Conservation (phyloP, 2,329 filamentous ascomycete species). For the Venturia carpophila region DNA sequence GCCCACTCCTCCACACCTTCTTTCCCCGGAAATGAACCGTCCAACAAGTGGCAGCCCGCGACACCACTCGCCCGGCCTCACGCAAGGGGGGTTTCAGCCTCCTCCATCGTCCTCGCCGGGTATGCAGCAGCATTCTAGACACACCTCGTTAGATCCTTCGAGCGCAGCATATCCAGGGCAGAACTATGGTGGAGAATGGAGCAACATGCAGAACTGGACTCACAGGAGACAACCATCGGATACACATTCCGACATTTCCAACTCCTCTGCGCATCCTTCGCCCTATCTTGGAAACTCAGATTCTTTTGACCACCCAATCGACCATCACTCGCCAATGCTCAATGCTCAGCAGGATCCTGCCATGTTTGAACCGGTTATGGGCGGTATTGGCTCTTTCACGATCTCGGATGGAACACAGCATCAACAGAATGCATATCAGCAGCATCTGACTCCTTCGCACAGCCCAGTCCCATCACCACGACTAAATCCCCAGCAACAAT, state of each 20-base stretch:
- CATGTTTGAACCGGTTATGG: conserved; percentile 70
- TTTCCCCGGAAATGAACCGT: conserved; percentile 45
- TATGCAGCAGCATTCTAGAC: conserved; percentile 44
- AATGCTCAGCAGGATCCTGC: conserved; percentile 60
- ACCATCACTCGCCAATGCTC: conserved; percentile 73
- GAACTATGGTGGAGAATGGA: conserved; percentile 50
- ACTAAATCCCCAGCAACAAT: conserved; percentile 56
- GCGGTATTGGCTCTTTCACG: conserved; percentile 65
- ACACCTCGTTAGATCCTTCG: conserved; percentile 53
- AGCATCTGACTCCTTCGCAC: conserved; percentile 52
- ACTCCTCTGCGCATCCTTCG: conserved; percentile 67
- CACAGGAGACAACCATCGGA: conserved; percentile 85
- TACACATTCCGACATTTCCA: conserved; percentile 71
- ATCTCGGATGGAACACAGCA: conserved; percentile 53
- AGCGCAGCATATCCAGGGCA: conserved; percentile 50
- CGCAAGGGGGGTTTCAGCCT: conserved; percentile 44
- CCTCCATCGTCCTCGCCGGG: conserved; percentile 39
- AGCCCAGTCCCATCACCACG: conserved; percentile 65
- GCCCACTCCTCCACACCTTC: conserved; percentile 49
- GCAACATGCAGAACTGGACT: conserved; percentile 54
- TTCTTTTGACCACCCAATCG: conserved; percentile 60
- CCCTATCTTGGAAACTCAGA: conserved; percentile 71
- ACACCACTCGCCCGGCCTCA: conserved; percentile 46
- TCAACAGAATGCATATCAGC: conserved; percentile 23
- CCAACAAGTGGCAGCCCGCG: conserved; percentile 47